Evolutionary conservation across 768 basidiomycete species (phyloP).

Genomic region (Inosperma sp.): DNA sequence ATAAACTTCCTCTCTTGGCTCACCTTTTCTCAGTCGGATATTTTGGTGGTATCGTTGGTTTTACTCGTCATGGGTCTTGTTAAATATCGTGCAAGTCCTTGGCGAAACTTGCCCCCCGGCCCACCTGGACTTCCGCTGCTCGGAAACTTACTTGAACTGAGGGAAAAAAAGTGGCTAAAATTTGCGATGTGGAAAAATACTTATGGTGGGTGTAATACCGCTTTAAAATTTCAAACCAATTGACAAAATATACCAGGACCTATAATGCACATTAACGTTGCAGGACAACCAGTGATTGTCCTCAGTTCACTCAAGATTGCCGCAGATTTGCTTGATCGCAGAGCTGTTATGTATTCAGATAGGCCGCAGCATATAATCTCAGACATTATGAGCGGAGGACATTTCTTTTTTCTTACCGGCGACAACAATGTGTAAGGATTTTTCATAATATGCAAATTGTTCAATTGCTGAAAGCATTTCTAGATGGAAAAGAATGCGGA

Average conservation of each 20-base stretch:
- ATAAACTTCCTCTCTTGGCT: too few species aligned
- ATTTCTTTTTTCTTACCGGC: neutral
- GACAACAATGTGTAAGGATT: neutral
- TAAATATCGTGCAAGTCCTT: neutral
- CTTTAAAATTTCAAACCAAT: neutral
- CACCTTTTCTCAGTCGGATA: too few species aligned
- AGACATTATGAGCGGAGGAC: constrained; percentile 1
- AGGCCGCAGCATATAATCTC: constrained; percentile 6
- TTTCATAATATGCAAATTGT: neutral
- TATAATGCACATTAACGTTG: too few species aligned
- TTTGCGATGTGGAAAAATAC: constrained; percentile 1
- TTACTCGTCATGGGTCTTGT: too few species aligned
- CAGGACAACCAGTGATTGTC: constrained; percentile 33
- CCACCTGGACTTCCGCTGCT: constrained; percentile 1
- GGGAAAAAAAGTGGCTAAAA: neutral
- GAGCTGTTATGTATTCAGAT: constrained; percentile 41
- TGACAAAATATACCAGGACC: neutral
- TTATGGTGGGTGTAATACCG: constrained; percentile 1
- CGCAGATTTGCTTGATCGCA: too few species aligned
- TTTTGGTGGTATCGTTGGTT: too few species aligned
- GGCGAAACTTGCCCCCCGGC: too few species aligned
- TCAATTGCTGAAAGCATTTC: neutral
- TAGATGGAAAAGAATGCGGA: neutral
- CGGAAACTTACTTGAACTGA: neutral
- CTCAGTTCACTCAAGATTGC: constrained; percentile 28